phyloP scores from a whole-genome alignment of 2,329 filamentous ascomycete genomes.

The Neophaeococcomyces aloes region DNA sequence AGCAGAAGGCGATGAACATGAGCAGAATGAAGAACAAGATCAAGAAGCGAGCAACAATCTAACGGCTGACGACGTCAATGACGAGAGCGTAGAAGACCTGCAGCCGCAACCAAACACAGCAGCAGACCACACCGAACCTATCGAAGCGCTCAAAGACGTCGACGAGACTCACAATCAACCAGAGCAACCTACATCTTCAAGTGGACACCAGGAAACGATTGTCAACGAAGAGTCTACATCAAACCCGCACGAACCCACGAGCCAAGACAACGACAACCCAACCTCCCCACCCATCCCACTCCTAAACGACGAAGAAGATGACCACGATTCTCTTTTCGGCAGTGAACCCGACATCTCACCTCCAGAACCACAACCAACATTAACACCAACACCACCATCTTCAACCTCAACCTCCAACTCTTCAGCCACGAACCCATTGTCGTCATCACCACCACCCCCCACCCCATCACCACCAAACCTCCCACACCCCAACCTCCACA shows the following conservation, averaged over 20 bases:
- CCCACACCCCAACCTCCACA: too few relatives aligned
- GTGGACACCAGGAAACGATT: neutral
- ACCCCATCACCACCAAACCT: too few relatives aligned
- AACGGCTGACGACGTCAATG: too few relatives aligned
- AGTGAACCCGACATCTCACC: neutral
- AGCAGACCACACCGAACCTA: too few relatives aligned
- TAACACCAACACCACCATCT: neutral
- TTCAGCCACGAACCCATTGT: too few relatives aligned
- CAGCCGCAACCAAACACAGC: neutral
- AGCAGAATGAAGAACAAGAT: too few relatives aligned
- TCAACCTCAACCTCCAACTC: neutral
- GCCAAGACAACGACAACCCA: neutral
- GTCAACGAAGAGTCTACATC: neutral
- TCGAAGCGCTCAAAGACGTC: slow-evolving; percentile 3
- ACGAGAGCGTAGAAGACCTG: too few relatives aligned
- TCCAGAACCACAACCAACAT: too few relatives aligned
- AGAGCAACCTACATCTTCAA: too few relatives aligned
- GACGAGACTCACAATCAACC: neutral
- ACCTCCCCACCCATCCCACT: neutral
- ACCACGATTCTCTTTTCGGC: slow-evolving; percentile 9
- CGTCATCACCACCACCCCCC: neutral
- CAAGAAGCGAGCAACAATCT: too few relatives aligned
- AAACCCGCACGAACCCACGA: neutral
- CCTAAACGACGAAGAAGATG: neutral
- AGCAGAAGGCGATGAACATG: too few relatives aligned